These are phyloP conservation scores for Spergularia azorica DNA, from an alignment of 179 eudicot genomes.

Conservation along the genomic window DNA sequence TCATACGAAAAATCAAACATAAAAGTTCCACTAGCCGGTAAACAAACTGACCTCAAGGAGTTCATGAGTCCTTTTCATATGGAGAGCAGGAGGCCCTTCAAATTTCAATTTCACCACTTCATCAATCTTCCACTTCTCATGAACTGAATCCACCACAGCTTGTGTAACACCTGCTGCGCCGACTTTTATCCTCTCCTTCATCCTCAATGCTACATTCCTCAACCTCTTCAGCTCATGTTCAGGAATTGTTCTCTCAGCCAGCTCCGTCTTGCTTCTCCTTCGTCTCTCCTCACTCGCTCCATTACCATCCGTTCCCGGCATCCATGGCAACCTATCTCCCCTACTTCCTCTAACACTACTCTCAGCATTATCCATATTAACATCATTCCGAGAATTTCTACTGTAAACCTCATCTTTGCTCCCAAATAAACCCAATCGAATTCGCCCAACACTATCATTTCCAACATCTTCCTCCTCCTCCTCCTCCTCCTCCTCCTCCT, in stretches of 20 bases:
- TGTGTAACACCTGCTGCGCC: slow-evolving; percentile 81
- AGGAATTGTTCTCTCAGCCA: slow-evolving; percentile 73
- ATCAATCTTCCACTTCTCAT: slow-evolving; percentile 78
- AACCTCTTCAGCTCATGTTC: slow-evolving; percentile 78
- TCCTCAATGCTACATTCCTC: slow-evolving; percentile 82
- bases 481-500: slow-evolving; percentile 4
- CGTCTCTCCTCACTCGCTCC: slow-evolving; percentile 21
- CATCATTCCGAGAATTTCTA: slow-evolving; percentile 12
- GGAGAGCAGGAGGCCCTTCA: slow-evolving; percentile 60
- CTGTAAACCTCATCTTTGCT: slow-evolving; percentile 16
- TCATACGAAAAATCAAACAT: slow-evolving; percentile 6
- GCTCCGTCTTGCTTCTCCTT: slow-evolving; percentile 45
- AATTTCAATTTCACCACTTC: slow-evolving; percentile 89
- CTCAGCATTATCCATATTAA: slow-evolving; percentile 16
- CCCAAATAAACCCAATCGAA: slow-evolving; percentile 3
- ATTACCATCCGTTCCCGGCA: slow-evolving; percentile 23
- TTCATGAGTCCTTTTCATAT: slow-evolving; percentile 88
- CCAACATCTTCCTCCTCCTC: slow-evolving; percentile 19
- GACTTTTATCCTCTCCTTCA: slow-evolving; percentile 83
- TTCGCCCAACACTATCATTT: neutral
- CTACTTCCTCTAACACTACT: slow-evolving; percentile 19
- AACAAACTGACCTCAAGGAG: slow-evolving; percentile 65
- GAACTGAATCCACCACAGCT: slow-evolving; percentile 68
- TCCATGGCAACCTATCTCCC: slow-evolving; percentile 61
- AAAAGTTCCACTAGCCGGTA: neutral